Evolutionary conservation across 306 rosid genomes (phyloP).

Genomic region (Trifolium subterraneum): DNA sequence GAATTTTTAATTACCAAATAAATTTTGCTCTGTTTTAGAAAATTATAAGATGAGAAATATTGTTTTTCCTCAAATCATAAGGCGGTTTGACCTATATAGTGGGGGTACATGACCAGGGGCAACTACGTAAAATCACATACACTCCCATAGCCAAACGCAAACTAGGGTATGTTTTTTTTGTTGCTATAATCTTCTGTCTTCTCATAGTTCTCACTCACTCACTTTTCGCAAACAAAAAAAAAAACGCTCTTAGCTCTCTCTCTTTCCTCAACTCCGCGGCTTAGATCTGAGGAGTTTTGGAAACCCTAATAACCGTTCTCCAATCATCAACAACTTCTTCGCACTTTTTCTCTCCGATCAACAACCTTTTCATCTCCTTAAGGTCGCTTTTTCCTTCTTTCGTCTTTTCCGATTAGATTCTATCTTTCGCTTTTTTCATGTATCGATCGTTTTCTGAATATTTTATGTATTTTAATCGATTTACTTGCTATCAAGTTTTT

Average conservation of each 20-base stretch:
- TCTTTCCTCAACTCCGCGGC: constrained; percentile 65
- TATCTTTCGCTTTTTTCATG: background rate
- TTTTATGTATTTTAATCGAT: background rate
- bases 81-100: background rate
- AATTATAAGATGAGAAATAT: no score
- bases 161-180: background rate
- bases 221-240: constrained; percentile 10
- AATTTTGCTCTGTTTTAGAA: no score
- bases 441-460: background rate
- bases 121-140: constrained; percentile 30
- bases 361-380: constrained; percentile 11
- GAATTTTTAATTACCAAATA: no score
- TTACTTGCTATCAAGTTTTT: constrained; percentile 2
- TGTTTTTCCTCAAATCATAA: no score
- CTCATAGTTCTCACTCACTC: constrained; percentile 30
- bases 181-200: constrained; percentile 19
- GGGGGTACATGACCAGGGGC: constrained; percentile 22
- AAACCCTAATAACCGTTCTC: constrained; percentile 52
- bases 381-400: constrained; percentile 20
- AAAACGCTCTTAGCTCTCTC: constrained; percentile 31
- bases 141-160: constrained; percentile 22
- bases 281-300: constrained; percentile 86
- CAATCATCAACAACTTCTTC: background rate
- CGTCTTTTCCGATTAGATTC: background rate
- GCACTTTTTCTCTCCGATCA: constrained; percentile 39